phyloP scores from a whole-genome alignment of 257 asterid genomes.

The Salvia miltiorrhiza region DNA sequence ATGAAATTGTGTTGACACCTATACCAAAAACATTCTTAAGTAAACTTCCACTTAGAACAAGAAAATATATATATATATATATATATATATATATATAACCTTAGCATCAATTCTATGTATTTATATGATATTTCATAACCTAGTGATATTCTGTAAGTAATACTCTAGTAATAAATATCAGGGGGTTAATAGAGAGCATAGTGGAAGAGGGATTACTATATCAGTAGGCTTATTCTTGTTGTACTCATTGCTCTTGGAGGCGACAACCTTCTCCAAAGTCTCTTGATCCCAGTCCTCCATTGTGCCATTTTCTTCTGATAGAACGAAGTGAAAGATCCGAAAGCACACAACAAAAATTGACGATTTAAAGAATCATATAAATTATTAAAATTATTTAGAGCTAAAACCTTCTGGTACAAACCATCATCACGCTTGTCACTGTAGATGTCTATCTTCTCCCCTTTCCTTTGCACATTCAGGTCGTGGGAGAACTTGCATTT shows the following conservation, averaged over 20 bases:
- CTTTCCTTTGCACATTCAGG: conserved; percentile 91
- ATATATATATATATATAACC: too few relatives aligned
- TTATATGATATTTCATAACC: neutral
- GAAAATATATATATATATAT: neutral
- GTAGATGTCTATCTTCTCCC: conserved; percentile 88
- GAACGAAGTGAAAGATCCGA: neutral
- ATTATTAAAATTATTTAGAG: neutral
- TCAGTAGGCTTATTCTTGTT: conserved; percentile 96
- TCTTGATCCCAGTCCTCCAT: conserved; percentile 99
- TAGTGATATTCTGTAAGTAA: neutral
- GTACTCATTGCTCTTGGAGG: conserved; percentile 84
- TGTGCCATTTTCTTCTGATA: conserved; percentile 37
- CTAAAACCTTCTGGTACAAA: conserved; percentile 16
- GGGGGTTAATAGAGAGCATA: neutral
- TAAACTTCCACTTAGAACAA: neutral
- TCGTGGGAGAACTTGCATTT: conserved; percentile 98
- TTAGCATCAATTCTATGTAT: too few relatives aligned
- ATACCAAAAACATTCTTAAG: too few relatives aligned
- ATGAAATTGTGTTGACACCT: neutral
- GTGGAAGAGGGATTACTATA: conserved; percentile 50
- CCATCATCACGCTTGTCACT: conserved; percentile 71
- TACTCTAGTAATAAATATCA: neutral
- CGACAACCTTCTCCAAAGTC: conserved; percentile 77
- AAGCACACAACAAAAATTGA: neutral
- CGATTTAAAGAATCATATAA: neutral